Percentiles rank a stretch among this genome's conserved stretches.
phyloP scores from a whole-genome alignment of 1,284 basidiomycete genomes.

The Melampsora occidentalis region DNA sequence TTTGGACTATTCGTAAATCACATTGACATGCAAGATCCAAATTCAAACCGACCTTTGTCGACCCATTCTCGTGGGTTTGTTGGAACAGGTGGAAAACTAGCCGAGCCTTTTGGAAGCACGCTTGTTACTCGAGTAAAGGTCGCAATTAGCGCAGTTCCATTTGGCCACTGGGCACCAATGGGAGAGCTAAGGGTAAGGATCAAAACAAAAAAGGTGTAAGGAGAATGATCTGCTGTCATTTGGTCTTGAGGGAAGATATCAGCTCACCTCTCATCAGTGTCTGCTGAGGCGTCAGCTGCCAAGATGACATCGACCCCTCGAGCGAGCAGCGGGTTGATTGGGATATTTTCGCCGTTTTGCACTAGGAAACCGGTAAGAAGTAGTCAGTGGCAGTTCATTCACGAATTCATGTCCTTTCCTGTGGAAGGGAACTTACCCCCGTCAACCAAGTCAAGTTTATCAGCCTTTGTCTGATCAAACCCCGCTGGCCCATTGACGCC shows the following conservation, averaged over 20 bases:
- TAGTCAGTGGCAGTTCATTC: background rate
- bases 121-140: slow-evolving; percentile 48
- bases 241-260: background rate
- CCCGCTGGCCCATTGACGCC: slow-evolving; percentile 43
- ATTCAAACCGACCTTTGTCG: slow-evolving; percentile 4
- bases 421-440: slow-evolving; percentile 54
- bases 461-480: slow-evolving; percentile 47
- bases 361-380: background rate
- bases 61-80: slow-evolving; percentile 25
- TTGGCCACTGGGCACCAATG: slow-evolving; percentile 62
- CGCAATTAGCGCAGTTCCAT: slow-evolving; percentile 58
- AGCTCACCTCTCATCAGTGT: slow-evolving; percentile 50
- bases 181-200: background rate
- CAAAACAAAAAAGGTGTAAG: background rate
- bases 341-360: slow-evolving; percentile 54
- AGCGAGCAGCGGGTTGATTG: slow-evolving; percentile 65
- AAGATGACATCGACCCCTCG: slow-evolving; percentile 67
- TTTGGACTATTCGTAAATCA: background rate
- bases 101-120: background rate
- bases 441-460: slow-evolving; percentile 57
- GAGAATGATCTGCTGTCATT: background rate
- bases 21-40: background rate
- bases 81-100: slow-evolving; percentile 29
- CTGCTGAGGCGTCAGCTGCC: slow-evolving; percentile 66
- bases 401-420: slow-evolving; percentile 49